These are phyloP conservation scores for Eucalyptus globulus DNA, from an alignment of 345 rosid genomes.

Conservation along the genomic window DNA sequence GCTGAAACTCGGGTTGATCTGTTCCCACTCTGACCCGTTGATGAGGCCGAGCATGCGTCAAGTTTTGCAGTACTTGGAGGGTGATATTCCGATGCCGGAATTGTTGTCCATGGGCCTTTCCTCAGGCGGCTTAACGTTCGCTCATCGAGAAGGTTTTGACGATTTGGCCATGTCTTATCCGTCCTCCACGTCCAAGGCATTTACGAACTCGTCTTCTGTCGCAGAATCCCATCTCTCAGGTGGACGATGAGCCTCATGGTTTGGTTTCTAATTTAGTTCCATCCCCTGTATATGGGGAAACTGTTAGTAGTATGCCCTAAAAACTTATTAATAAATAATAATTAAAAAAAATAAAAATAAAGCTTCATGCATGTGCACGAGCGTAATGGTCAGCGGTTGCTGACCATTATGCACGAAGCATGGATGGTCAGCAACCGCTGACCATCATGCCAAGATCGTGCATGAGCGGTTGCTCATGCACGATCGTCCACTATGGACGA, in stretches of 20 bases:
- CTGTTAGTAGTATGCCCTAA: no score
- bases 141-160: not conserved
- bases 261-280: not conserved
- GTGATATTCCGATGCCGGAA: not conserved
- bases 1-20: slow-evolving; percentile 24
- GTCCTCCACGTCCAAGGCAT: not conserved
- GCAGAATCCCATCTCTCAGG: not conserved
- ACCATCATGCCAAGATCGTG: no score
- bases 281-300: not conserved
- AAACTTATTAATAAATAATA: no score
- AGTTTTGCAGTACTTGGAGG: slow-evolving; percentile 5
- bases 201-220: not conserved
- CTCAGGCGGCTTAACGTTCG: not conserved
- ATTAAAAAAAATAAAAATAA: no score
- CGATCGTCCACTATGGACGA: no score
- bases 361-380: no score
- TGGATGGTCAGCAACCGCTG: no score
- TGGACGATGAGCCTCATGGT: not conserved
- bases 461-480: no score
- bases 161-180: not conserved
- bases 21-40: slow-evolving; percentile 16
- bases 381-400: no score
- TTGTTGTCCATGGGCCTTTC: not conserved
- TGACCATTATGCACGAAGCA: no score
- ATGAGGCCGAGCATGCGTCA: slow-evolving; percentile 19